A percentile compares a stretch with the other conserved stretches of the same genome.
phyloP scores from a whole-genome alignment of 176 grass and related monocot genomes.

The Phragmites australis region DNA sequence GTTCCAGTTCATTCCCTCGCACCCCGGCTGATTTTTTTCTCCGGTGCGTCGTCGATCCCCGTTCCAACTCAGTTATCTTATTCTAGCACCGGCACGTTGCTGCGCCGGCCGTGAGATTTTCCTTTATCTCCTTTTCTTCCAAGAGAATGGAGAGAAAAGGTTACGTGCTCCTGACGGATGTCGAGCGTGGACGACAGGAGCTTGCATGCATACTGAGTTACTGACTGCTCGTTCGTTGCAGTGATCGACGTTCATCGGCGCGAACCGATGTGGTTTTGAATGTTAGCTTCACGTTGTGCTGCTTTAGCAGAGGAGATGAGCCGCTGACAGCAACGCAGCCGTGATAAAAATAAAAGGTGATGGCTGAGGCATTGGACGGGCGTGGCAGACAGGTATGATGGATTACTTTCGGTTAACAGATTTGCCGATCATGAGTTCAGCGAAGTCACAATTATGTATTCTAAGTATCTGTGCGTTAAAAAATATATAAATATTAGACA shows the following conservation, averaged over 20 bases:
- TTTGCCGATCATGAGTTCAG: conserved; percentile 33
- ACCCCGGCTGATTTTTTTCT: too few species aligned
- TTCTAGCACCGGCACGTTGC: background rate
- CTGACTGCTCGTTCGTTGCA: background rate
- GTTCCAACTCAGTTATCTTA: background rate
- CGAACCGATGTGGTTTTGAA: background rate
- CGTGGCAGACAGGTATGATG: conserved; percentile 57
- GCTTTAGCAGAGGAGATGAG: conserved; percentile 9
- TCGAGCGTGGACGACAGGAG: conserved; percentile 41
- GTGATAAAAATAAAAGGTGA: conserved; percentile 16
- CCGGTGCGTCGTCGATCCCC: conserved; percentile 15
- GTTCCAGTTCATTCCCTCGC: background rate
- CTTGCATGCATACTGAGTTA: background rate
- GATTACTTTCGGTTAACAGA: conserved; percentile 18
- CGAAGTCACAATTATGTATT: background rate
- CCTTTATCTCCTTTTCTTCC: conserved; percentile 16
- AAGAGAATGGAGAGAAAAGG: conserved; percentile 23
- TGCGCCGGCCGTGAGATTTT: background rate
- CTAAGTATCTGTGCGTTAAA: too few species aligned
- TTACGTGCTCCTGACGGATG: conserved; percentile 46
- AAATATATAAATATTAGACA: too few species aligned
- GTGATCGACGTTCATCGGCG: background rate
- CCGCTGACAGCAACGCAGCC: background rate
- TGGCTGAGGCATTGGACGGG: background rate
- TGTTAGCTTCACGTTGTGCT: background rate